phyloP scores from a whole-genome alignment of 129 eudicot species.

The Pseudognaphalium luteoalbum region DNA sequence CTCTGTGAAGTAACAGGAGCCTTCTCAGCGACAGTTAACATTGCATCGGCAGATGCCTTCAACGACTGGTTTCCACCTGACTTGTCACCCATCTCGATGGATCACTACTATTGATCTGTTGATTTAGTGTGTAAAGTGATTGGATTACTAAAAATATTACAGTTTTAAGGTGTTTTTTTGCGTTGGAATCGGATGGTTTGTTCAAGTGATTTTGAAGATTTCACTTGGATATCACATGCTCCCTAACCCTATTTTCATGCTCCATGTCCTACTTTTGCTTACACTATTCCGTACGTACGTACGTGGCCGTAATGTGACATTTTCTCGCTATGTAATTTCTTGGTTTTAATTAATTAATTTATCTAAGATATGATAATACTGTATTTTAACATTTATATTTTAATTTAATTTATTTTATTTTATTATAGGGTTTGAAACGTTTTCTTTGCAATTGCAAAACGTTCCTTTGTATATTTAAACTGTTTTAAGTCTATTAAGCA shows the following conservation, averaged over 20 bases:
- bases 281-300: background rate
- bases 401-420: too few relatives aligned
- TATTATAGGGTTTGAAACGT: too few relatives aligned
- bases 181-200: slow-evolving; percentile 29
- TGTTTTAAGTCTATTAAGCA: too few relatives aligned
- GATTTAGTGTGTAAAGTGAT: slow-evolving; percentile 12
- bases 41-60: slow-evolving; percentile 37
- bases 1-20: slow-evolving; percentile 48
- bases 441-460: too few relatives aligned
- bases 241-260: slow-evolving; percentile 29
- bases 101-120: background rate
- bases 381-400: too few relatives aligned
- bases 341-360: too few relatives aligned
- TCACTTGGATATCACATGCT: slow-evolving; percentile 28
- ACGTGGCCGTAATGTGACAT: background rate
- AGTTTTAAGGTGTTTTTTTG: slow-evolving; percentile 27
- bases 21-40: slow-evolving; percentile 48
- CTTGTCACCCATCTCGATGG: slow-evolving; percentile 42
- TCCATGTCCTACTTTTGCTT: slow-evolving; percentile 6
- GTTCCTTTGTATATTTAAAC: too few relatives aligned
- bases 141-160: slow-evolving; percentile 9
- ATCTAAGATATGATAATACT: too few relatives aligned
- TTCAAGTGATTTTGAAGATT: slow-evolving; percentile 29
- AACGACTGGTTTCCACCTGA: slow-evolving; percentile 34
- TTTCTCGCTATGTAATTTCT: background rate